Conservation (phyloP, 2,329 filamentous ascomycete species). For the Diatrype stigma region DNA sequence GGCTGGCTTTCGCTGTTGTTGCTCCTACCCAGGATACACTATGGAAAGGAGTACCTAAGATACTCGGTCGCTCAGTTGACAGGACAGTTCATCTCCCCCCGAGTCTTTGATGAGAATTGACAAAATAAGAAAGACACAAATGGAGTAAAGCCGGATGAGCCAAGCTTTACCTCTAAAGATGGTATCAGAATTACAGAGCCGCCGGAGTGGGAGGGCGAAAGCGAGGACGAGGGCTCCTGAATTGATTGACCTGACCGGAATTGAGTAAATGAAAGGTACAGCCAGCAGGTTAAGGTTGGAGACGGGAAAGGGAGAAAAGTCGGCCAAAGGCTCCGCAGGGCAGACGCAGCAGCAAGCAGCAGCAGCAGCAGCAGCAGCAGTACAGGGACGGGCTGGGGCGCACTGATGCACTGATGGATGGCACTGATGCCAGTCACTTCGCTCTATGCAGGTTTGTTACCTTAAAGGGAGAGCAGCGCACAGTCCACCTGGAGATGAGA, state of each 20-base stretch:
- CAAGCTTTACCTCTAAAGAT: background rate
- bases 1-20: slow-evolving; percentile 5
- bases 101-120: slow-evolving; percentile 2
- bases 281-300: background rate
- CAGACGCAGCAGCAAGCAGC: no score
- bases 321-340: background rate
- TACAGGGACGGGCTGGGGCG: no score
- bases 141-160: background rate
- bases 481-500: no score
- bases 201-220: background rate
- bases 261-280: background rate
- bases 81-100: background rate
- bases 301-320: background rate
- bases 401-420: no score
- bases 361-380: no score
- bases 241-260: background rate
- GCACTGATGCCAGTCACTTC: no score
- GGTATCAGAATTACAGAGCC: background rate
- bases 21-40: slow-evolving; percentile 4
- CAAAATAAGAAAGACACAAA: background rate
- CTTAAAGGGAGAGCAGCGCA: no score
- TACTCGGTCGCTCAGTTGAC: slow-evolving; percentile 19
- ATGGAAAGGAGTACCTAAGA: slow-evolving; percentile 22
- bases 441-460: no score
- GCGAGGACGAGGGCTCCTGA: background rate